A percentile compares a stretch with the other conserved stretches of the same genome.
Conservation (phyloP, 495 filamentous ascomycete species). For the Friedmanniomyces endolithicus region DNA sequence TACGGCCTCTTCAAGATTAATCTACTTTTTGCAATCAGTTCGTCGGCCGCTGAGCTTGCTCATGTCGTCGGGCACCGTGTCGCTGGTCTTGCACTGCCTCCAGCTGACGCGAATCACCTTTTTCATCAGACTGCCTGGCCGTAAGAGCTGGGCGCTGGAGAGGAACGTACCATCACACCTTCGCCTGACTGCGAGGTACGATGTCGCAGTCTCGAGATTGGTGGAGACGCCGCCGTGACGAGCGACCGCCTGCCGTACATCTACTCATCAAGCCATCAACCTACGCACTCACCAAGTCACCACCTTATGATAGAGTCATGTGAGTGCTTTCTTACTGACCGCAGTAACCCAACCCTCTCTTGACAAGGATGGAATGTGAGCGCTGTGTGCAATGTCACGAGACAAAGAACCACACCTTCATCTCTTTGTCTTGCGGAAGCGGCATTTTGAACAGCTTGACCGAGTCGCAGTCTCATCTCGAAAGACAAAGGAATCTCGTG, state of each 20-base stretch:
- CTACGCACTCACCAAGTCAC: no score
- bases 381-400: background rate
- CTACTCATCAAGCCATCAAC: no score
- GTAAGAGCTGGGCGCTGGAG: slow-evolving; percentile 7
- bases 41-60: slow-evolving; percentile 67
- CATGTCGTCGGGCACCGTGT: slow-evolving; percentile 63
- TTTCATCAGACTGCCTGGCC: slow-evolving; percentile 24
- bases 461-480: background rate
- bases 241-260: no score
- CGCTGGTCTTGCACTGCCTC: slow-evolving; percentile 81
- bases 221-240: no score
- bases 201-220: no score
- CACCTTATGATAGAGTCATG: no score
- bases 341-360: background rate
- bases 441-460: background rate
- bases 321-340: no score
- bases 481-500: background rate
- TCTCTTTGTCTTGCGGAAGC: background rate
- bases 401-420: background rate
- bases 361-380: background rate
- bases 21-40: slow-evolving; percentile 37
- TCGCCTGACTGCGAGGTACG: no score
- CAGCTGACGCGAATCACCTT: slow-evolving; percentile 60
- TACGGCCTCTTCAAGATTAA: slow-evolving; percentile 25
- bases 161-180: background rate